phyloP scores from a whole-genome alignment of 129 eudicot species.

The Arctium minus region DNA sequence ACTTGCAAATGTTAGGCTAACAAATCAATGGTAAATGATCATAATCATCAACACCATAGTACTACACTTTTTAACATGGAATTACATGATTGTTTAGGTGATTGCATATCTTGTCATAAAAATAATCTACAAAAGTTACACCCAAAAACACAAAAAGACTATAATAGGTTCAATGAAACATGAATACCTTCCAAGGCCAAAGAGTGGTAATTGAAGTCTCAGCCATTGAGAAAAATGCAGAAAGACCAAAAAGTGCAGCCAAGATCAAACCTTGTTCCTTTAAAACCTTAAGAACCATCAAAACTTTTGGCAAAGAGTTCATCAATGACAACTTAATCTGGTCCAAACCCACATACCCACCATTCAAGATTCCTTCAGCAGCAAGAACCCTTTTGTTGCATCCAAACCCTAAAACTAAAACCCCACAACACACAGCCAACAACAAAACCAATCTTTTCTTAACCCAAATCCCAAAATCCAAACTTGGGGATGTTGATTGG shows the following conservation, averaged over 20 bases:
- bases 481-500: neutral
- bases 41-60: neutral
- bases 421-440: conserved; percentile 55
- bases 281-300: conserved; percentile 68
- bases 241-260: conserved; percentile 71
- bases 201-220: conserved; percentile 98
- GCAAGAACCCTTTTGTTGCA: conserved; percentile 54
- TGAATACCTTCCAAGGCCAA: conserved; percentile 96
- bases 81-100: neutral
- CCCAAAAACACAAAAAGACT: neutral
- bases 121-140: neutral
- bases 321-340: conserved; percentile 47
- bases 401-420: conserved; percentile 43
- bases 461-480: conserved; percentile 32
- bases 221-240: conserved; percentile 97
- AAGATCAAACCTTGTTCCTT: conserved; percentile 80
- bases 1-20: neutral
- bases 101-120: neutral
- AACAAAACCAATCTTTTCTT: conserved; percentile 50
- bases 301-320: conserved; percentile 63
- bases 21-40: neutral
- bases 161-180: neutral
- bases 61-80: no score
- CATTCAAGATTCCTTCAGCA: conserved; percentile 53
- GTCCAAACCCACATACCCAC: conserved; percentile 39